Base-by-base conservation (phyloP, 2,329 filamentous ascomycete genomes). In the Piedraia hortae region DNA sequence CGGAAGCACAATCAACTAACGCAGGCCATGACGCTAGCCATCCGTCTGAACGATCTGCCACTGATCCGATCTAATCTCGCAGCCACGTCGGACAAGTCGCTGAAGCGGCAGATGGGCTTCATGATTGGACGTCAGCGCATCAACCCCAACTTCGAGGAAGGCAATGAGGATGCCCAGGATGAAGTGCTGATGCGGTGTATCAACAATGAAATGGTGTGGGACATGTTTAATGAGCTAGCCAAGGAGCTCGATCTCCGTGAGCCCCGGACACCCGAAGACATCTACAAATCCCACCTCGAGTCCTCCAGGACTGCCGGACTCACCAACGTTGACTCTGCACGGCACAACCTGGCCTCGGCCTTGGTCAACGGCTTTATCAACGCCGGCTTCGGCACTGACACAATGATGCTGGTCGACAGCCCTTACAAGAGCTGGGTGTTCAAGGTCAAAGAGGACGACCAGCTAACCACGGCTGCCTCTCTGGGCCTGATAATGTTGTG, bases 311-410 rank as follows among this genome's bases (percentile, higher is more conserved):
- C 88, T 23, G 75, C 77, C 12, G 80, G 78, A 16, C 62, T 90
- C 49, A 91, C 82, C 6, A 91, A 91, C 42, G 64, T 88, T 20
- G 85, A 97, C 43, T 97, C 85, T 6, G 80, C 82, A 14, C 63
- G 78, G 36, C 82, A 97, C 53, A 97, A 97, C 39, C 59, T 97
- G 28, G 80, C 85, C 3, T 85, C 82, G 24, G 78, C 71, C 3
- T 93, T 97, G 34, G 88, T 97, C 31, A 97, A 97, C 40, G 75
- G 73, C 0, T 93, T 97, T 38, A 78, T 85, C 30, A 97, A 97
- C 35, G 80, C 85, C 23, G 85, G 85, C 14, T 97, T 78, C 36
- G 74, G 78, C 19, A 73, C 80, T 26, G 85, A 97, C 47, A 93
- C 91, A 56, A 72, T 97, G 63, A 91, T 97, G 82, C 55, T 93